These are phyloP conservation scores for Curvularia spicifera DNA, from an alignment of 2,329 filamentous ascomycete genomes.

Conservation along the genomic window DNA sequence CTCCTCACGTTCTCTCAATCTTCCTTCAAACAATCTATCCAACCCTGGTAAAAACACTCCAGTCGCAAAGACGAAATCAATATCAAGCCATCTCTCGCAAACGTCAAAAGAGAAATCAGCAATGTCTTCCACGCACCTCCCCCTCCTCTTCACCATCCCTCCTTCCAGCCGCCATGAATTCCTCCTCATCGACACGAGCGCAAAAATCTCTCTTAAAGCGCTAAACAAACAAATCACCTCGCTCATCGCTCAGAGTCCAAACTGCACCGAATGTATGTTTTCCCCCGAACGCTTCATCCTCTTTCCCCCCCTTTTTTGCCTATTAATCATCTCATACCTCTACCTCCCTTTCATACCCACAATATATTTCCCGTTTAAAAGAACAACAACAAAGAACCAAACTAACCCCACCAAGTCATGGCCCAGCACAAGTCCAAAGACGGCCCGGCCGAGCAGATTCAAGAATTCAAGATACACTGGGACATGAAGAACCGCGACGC, in stretches of 20 bases:
- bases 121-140: slow-evolving; percentile 21
- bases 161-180: slow-evolving; percentile 45
- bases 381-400: background rate
- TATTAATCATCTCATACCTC: too few relatives aligned
- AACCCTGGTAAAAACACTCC: background rate
- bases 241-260: slow-evolving; percentile 33
- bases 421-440: slow-evolving; percentile 39
- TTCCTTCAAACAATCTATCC: background rate
- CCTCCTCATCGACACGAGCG: slow-evolving; percentile 33
- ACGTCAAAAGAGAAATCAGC: background rate
- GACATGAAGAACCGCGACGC: slow-evolving; percentile 33
- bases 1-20: background rate
- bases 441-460: slow-evolving; percentile 32
- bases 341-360: background rate
- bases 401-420: slow-evolving; percentile 30
- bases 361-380: background rate
- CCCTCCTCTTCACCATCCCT: slow-evolving; percentile 45
- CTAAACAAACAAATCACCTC: slow-evolving; percentile 42
- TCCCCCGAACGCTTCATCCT: background rate
- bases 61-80: background rate
- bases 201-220: slow-evolving; percentile 35
- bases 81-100: background rate
- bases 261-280: slow-evolving; percentile 41
- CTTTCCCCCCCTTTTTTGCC: background rate
- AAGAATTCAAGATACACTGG: slow-evolving; percentile 44